Conservation (phyloP, 2,329 filamentous ascomycete genomes). For the Hypoxylon sp. region DNA sequence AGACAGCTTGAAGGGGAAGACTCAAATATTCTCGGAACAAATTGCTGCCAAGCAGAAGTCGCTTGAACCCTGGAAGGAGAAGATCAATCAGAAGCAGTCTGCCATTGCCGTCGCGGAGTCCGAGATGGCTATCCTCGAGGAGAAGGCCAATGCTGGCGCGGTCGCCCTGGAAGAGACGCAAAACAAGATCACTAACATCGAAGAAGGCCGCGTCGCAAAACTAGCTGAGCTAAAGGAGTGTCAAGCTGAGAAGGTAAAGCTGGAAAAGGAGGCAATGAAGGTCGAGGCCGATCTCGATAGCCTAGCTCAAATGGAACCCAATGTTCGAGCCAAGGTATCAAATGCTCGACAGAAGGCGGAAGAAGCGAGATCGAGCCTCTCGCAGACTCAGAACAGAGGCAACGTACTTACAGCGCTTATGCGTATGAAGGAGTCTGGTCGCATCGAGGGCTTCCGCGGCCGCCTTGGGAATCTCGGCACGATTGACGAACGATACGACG, state of each 20-base stretch:
- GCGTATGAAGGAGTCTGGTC: conserved; percentile 93
- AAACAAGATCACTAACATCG: conserved; percentile 78
- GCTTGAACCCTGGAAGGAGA: conserved; percentile 95
- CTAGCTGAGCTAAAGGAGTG: conserved; percentile 79
- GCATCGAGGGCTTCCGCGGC: conserved; percentile 97
- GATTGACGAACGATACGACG: conserved; percentile 93
- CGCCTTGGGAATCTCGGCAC: conserved; percentile 92
- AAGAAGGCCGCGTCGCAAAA: conserved; percentile 78
- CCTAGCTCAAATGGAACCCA: conserved; percentile 81
- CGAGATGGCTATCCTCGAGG: conserved; percentile 89
- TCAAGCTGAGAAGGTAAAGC: conserved; percentile 75
- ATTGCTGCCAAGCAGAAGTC: conserved; percentile 94
- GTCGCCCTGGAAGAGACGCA: conserved; percentile 86
- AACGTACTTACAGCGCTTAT: conserved; percentile 93
- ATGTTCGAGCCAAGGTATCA: conserved; percentile 85
- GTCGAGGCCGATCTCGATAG: conserved; percentile 79
- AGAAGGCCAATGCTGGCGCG: conserved; percentile 88
- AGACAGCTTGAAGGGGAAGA: conserved; percentile 92
- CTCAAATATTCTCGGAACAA: conserved; percentile 91
- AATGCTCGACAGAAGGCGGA: conserved; percentile 94
- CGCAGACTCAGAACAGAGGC: conserved; percentile 90
- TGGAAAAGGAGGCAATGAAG: conserved; percentile 80
- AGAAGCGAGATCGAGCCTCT: conserved; percentile 90
- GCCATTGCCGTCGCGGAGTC: conserved; percentile 94
- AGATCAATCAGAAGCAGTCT: conserved; percentile 96